These are phyloP conservation scores for Exophiala viscosa DNA, from an alignment of 2,329 filamentous ascomycete genomes.

Conservation along the genomic window DNA sequence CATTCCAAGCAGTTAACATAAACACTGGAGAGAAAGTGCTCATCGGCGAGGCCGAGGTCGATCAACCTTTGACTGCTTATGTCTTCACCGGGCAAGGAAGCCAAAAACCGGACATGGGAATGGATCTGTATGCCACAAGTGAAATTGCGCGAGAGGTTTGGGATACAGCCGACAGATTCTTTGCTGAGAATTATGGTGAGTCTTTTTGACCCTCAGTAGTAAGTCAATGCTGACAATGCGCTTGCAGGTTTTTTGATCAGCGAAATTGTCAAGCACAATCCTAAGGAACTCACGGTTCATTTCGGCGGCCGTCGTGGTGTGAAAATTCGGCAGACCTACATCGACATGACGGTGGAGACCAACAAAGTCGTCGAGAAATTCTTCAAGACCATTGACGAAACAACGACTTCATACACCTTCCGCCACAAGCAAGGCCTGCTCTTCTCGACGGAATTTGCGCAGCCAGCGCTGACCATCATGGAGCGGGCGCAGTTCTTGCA, in stretches of 20 bases:
- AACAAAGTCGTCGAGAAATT: constrained; percentile 97
- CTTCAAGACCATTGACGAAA: constrained; percentile 95
- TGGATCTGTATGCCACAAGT: constrained; percentile 95
- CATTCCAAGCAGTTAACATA: constrained; percentile 92
- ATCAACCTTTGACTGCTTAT: constrained; percentile 93
- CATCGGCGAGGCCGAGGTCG: constrained; percentile 90
- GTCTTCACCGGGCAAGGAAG: constrained; percentile 98
- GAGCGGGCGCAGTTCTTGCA: constrained; percentile 99
- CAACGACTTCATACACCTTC: constrained; percentile 94
- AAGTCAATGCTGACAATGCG: background rate
- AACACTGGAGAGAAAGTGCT: constrained; percentile 96
- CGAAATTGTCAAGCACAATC: constrained; percentile 99
- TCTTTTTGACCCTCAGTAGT: background rate
- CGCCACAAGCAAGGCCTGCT: constrained; percentile 88
- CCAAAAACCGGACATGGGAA: constrained; percentile 99
- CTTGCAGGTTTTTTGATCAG: constrained; percentile 72
- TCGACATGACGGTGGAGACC: constrained; percentile 99
- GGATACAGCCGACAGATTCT: constrained; percentile 96
- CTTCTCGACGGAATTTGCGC: constrained; percentile 97
- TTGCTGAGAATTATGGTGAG: constrained; percentile 89
- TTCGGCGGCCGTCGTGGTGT: constrained; percentile 96
- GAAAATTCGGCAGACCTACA: constrained; percentile 97
- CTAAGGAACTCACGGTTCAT: constrained; percentile 96
- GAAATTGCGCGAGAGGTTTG: constrained; percentile 93
- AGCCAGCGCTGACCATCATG: constrained; percentile 96